Base-by-base conservation (phyloP, 1,284 basidiomycete species). In the Sanghuangporus sanghuang region DNA sequence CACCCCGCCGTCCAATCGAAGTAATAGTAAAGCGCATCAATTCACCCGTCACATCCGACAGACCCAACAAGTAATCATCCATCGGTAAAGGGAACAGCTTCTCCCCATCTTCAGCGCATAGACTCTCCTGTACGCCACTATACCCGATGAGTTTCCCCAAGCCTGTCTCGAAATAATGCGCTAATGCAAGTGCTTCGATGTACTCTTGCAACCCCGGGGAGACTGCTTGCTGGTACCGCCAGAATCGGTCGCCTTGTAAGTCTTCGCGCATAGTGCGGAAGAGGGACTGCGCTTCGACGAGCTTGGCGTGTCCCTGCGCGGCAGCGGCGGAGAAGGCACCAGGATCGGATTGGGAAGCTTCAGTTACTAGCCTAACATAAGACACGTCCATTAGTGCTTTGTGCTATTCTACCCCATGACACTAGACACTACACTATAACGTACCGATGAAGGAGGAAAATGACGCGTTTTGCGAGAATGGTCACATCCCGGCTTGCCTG, bases 1-100 rank as follows among this genome's bases (percentile, higher is more conserved):
- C 89, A 1, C 89, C 89, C 39, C 85, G 85, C 23, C 84, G 84
- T 7, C 88, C 79, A 54, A 91, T 84, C 12, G 85, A 80, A 49
- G 86, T 91, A 65, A 96, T 97, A 3, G 95, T 94, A 67, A 90
- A 92, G 42, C 96, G 85, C 96, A 98, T 98, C n/a, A 96, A 84
- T 75, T 98, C 96, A 49, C 96, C 96, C 0, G 95, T 97, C 39
- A 99, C 79, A 74, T 99, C 96, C 1, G 93, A 95, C 36, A 98
- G 78, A 14, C 96, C 96, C 1, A 98, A 84, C 14, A 98, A 79
- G 73, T 98, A 98, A 70, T 98, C 95, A 60, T 89, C 85, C 32
- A 84, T 73, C 2, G 92, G 80, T 35, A 93, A 70, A 11, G 85
- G 83, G 68, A 93, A 85, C 67, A 82, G 88, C 90, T 92, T 68